These are phyloP conservation scores for Russula ochroleuca DNA, from an alignment of 768 basidiomycete species.

Conservation along the genomic window DNA sequence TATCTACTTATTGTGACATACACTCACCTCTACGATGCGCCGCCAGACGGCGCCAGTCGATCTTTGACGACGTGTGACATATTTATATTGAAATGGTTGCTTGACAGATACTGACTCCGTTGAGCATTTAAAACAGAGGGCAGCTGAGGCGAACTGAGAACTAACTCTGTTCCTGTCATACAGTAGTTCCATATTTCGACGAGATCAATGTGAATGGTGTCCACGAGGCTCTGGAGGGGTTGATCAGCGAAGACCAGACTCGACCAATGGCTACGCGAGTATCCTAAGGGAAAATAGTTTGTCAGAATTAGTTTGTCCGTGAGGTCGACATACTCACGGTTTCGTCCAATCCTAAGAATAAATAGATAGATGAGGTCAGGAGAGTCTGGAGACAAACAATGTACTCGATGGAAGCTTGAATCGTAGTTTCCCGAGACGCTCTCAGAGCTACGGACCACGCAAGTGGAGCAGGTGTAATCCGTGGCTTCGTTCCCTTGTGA, in stretches of 20 bases:
- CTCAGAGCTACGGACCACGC: slow-evolving; percentile 8
- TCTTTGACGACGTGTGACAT: no score
- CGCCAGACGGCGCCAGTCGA: no score
- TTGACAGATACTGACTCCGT: no score
- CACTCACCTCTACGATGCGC: no score
- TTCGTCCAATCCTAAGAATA: no score
- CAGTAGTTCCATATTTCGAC: slow-evolving; percentile 9
- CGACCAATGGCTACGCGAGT: slow-evolving; percentile 5
- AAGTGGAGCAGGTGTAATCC: not conserved
- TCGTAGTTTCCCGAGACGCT: not conserved
- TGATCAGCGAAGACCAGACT: slow-evolving; percentile 31
- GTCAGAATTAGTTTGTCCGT: not conserved
- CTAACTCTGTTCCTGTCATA: no score
- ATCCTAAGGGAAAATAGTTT: not conserved
- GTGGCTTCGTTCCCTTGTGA: not conserved
- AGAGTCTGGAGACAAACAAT: not conserved
- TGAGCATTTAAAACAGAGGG: no score
- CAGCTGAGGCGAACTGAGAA: no score
- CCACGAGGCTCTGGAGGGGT: slow-evolving; percentile 69
- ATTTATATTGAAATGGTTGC: no score
- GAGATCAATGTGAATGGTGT: slow-evolving; percentile 4
- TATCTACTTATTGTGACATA: no score
- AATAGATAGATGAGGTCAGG: no score
- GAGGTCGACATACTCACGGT: no score
- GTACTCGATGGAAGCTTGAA: slow-evolving; percentile 14